Evolutionary conservation across 192 early-diverging fungal species (phyloP), one percentile per base, ranked within the genome.

Genomic region (Physocladia obscura): DNA sequence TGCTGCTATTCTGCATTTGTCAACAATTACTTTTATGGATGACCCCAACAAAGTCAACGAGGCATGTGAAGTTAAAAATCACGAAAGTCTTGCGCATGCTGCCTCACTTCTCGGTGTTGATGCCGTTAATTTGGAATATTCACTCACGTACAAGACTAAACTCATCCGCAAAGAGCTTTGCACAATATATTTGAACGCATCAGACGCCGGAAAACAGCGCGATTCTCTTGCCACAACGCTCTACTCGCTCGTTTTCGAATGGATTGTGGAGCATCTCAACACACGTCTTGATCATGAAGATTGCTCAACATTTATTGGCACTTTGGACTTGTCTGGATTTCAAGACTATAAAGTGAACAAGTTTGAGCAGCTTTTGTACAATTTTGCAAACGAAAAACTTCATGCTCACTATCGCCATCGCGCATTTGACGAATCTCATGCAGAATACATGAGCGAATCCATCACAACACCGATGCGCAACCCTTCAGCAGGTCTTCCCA

Each of bases 211-310:
- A 13, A 77, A 82, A 49, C 94, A 96, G 74, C 88, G 94, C 29
- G 94, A 98, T 67, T 76, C 84, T 2, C 80, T 98, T 2, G 89
- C 93, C 2, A 82, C 83, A 52, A 80, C 90, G 5, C 85, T 98
- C n/a, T 98, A 96, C 74, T 89, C 87, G 30, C 85, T 96, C 4
- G 68, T 96, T 6, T 94, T 95, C 75, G 82, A 84, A 21, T 97
- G 94, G 89, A 73, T 98, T n/a, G 84, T 95, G 5, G 95, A 96
- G 74, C 89, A 90, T 62, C 87, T 96, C 69, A 98, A 98, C 81
- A 82, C 82, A 27, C 87, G 89, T 24, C 76, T 96, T 22, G 91
- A 89, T 71, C 82, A 88, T 51, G 78, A 82, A 26, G 86, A 92
- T 44, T 49, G 86, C 83, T 86, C 83, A 55, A 94, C 92, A 67